Percentiles rank a stretch among this genome's conserved stretches.
Conservation (phyloP, 495 filamentous ascomycete genomes). For the Hypoxylon rickii region DNA sequence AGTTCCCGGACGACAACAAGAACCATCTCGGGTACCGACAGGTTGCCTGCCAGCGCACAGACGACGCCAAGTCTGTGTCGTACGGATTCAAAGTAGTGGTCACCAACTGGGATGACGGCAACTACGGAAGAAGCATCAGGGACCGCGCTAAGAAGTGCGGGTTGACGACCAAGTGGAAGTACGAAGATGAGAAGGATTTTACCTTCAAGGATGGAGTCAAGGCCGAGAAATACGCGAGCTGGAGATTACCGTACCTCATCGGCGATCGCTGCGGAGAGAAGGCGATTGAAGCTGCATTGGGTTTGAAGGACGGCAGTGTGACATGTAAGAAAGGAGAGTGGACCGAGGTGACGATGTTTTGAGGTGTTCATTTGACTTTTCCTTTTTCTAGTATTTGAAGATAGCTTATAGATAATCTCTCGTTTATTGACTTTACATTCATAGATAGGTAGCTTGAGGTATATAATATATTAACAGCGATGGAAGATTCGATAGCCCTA, state of each 20-base stretch:
- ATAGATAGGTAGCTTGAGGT: too few relatives aligned
- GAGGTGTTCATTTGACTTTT: neutral
- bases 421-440: too few relatives aligned
- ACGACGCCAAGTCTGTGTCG: constrained; percentile 1
- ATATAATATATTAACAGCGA: too few relatives aligned
- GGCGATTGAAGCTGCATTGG: neutral
- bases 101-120: constrained; percentile 7
- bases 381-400: neutral
- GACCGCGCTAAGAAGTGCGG: constrained; percentile 2
- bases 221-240: constrained; percentile 1
- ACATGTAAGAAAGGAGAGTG: neutral
- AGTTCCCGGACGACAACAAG: constrained; percentile 1
- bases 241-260: neutral
- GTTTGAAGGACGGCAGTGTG: constrained; percentile 1
- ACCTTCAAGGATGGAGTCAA: neutral
- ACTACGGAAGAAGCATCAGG: constrained; percentile 5
- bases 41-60: neutral
- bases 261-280: constrained; percentile 2
- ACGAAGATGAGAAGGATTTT: neutral
- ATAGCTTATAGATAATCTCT: too few relatives aligned
- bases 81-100: constrained; percentile 1
- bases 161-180: neutral
- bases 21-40: neutral
- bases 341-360: constrained; percentile 5
- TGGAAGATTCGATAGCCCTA: too few relatives aligned